Conservation (phyloP, 2,329 filamentous ascomycete genomes). For the Botrytis galanthina region DNA sequence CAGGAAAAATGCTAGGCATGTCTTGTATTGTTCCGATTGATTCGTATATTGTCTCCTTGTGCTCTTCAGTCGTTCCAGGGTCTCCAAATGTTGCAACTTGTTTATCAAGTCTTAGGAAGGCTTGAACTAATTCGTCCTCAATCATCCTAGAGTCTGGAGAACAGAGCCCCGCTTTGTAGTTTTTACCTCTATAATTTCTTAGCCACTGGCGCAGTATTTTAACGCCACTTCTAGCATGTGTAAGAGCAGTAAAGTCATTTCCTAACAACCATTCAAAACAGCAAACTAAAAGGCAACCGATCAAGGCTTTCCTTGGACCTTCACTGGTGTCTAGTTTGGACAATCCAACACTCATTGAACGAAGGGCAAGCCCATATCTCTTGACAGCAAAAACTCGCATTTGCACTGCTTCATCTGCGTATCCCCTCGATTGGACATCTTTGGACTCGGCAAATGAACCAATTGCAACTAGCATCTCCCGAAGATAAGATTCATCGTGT, state of each 20-base stretch:
- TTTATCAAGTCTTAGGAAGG: constrained; percentile 22
- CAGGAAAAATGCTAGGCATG: constrained; percentile 21
- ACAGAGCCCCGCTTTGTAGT: constrained; percentile 1
- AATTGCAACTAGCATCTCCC: constrained; percentile 62
- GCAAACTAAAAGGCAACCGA: constrained; percentile 20
- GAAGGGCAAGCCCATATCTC: constrained; percentile 21
- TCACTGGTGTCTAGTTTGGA: neutral
- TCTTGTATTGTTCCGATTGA: constrained; percentile 11
- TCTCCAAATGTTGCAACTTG: constrained; percentile 22
- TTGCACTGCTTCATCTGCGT: constrained; percentile 1
- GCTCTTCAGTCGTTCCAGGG: constrained; percentile 12
- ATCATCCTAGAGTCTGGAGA: constrained; percentile 16
- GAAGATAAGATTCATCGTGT: constrained; percentile 56
- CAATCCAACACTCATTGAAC: constrained; percentile 16
- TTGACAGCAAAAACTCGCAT: constrained; percentile 17
- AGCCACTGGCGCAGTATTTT: constrained; percentile 17
- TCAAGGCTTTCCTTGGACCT: constrained; percentile 20
- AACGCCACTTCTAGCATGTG: constrained; percentile 13
- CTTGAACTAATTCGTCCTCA: constrained; percentile 23
- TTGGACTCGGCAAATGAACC: constrained; percentile 47
- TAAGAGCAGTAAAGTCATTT: constrained; percentile 15
- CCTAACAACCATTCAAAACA: constrained; percentile 22
- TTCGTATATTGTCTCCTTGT: constrained; percentile 20
- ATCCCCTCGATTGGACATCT: constrained; percentile 6
- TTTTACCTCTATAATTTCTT: neutral